These are phyloP conservation scores for Anisogramma anomala DNA, from an alignment of 2,329 filamentous ascomycete genomes.

Conservation along the genomic window DNA sequence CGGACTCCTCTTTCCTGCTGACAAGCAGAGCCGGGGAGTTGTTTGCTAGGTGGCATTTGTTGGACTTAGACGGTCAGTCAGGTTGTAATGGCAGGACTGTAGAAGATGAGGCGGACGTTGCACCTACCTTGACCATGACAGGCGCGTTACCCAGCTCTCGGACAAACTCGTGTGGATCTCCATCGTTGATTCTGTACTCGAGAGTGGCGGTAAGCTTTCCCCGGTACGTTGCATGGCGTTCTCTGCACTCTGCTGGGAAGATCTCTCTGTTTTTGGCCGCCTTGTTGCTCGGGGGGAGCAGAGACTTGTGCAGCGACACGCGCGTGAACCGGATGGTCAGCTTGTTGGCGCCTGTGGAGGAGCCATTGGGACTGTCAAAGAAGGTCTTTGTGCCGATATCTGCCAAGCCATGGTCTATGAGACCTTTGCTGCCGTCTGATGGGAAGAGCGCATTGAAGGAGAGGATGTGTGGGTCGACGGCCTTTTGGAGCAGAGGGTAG, in stretches of 20 bases:
- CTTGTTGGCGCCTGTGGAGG: slow-evolving; percentile 53
- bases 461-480: slow-evolving; percentile 86
- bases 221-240: slow-evolving; percentile 83
- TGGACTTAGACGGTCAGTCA: slow-evolving; percentile 52
- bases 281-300: slow-evolving; percentile 73
- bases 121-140: slow-evolving; percentile 76
- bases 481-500: slow-evolving; percentile 73
- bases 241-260: slow-evolving; percentile 83
- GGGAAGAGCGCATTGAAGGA: slow-evolving; percentile 90
- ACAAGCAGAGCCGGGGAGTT: slow-evolving; percentile 76
- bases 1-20: slow-evolving; percentile 81
- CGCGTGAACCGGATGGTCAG: slow-evolving; percentile 70
- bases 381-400: slow-evolving; percentile 88
- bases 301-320: slow-evolving; percentile 70
- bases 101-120: slow-evolving; percentile 14
- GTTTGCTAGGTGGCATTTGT: slow-evolving; percentile 79
- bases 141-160: slow-evolving; percentile 82
- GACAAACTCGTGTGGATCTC: slow-evolving; percentile 68
- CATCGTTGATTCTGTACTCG: slow-evolving; percentile 78
- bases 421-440: slow-evolving; percentile 44
- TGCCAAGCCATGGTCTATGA: slow-evolving; percentile 61
- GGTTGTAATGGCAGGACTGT: slow-evolving; percentile 11
- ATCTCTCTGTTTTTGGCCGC: slow-evolving; percentile 75
- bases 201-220: slow-evolving; percentile 74
- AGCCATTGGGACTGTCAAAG: slow-evolving; percentile 66